Evolutionary conservation across 1,284 basidiomycete species (phyloP).

Genomic region (Pseudomicrostroma phylloplanum): DNA sequence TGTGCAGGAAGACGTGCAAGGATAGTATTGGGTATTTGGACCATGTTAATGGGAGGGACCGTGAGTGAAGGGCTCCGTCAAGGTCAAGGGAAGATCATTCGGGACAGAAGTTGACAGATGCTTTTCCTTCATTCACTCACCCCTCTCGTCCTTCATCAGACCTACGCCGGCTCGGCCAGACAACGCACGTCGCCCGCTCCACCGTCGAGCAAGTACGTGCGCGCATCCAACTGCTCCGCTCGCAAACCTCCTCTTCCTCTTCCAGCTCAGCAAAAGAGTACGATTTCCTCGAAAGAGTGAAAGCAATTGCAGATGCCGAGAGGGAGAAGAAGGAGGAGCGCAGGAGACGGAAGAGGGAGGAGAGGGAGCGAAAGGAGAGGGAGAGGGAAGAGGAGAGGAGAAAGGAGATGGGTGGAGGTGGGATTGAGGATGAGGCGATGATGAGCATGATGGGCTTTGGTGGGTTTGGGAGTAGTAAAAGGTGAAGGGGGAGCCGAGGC

Average conservation of each 20-base stretch:
- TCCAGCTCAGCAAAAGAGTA: slow-evolving; percentile 54
- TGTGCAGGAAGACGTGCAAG: slow-evolving; percentile 68
- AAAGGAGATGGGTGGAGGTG: not conserved
- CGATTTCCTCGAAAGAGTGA: slow-evolving; percentile 83
- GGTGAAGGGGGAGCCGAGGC: not conserved
- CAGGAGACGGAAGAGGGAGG: slow-evolving; percentile 61
- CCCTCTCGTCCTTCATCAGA: too few relatives aligned
- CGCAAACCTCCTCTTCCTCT: slow-evolving; percentile 5
- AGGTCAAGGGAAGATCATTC: not conserved
- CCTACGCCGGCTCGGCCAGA: slow-evolving; percentile 19
- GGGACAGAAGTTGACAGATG: not conserved
- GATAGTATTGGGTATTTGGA: slow-evolving; percentile 89
- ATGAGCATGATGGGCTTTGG: slow-evolving; percentile 91
- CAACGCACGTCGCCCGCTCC: slow-evolving; percentile 79
- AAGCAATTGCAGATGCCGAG: slow-evolving; percentile 65
- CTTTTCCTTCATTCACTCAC: slow-evolving; percentile 5
- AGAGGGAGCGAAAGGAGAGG: slow-evolving; percentile 66
- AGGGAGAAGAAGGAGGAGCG: slow-evolving; percentile 54
- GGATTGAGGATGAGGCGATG: slow-evolving; percentile 43
- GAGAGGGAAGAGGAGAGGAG: slow-evolving; percentile 14
- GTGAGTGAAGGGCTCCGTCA: slow-evolving; percentile 57
- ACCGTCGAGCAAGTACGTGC: slow-evolving; percentile 85
- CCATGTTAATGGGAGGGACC: slow-evolving; percentile 87
- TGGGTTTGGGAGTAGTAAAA: slow-evolving; percentile 62
- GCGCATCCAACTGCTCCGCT: slow-evolving; percentile 74